Evolutionary conservation across 2,329 filamentous ascomycete species (phyloP), one percentile per base, ranked within the genome.

Genomic region (Lachnellula occidentalis): DNA sequence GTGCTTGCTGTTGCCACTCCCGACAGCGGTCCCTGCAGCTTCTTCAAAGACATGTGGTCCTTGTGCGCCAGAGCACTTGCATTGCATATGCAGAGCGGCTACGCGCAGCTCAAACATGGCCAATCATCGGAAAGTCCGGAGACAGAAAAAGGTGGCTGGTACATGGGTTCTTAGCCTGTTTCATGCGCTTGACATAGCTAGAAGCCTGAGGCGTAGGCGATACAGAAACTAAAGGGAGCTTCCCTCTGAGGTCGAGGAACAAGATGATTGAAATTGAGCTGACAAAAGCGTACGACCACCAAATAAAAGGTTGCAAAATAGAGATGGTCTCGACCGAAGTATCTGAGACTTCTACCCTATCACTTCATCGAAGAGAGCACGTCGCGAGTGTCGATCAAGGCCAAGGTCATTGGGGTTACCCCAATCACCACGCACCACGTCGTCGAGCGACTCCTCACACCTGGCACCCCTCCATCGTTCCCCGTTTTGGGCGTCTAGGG

Each of bases 11-110:
- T 58, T 57, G 57, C 54, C 62, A 61, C 58, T 64, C 64, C 64
- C 64, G 64, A 60, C 60, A 61, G 58, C 60, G 59, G 64, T 65
- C 64, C 64, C 66, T 67, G 65, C 65, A 66, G 63, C 59, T 61
- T 56, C 53, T 60, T 60, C 53, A 59, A 56, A 63, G 56, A 63
- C 58, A 61, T 55, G 48, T 61, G 53, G 57, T 57, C 61, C 60
- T 55, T 62, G 63, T 62, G 60, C 62, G 57, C 59, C 58, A 62
- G 58, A 65, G 62, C 58, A 64, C 61, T 66, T 63, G 64, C 64
- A 66, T 65, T 60, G 59, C 64, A 65, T 67, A 63, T 67, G 65
- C 64, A 66, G 59, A 61, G 63, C 64, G 61, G 62, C 61, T 64
- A 64, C 58, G 50, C 57, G 56, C 64, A 66, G 59, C 55, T 61